A percentile compares a stretch with the other conserved stretches of the same genome.
Conservation (phyloP, 495 filamentous ascomycete species). For the Sordaria brevicollis region DNA sequence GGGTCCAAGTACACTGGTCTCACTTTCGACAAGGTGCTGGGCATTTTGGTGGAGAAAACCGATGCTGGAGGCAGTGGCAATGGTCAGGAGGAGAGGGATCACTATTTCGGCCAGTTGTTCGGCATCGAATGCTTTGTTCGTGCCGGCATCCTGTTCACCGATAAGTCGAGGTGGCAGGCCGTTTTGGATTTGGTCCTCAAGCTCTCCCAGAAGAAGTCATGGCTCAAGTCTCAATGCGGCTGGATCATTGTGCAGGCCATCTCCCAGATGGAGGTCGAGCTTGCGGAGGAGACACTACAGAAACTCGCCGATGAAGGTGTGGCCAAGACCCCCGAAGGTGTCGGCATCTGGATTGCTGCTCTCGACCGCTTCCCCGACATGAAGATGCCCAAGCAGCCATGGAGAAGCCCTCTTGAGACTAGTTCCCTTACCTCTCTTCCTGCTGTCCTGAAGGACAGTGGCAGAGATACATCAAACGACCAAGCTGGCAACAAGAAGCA, state of each 20-base stretch:
- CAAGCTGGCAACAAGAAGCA: constrained; percentile 29
- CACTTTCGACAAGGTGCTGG: constrained; percentile 46
- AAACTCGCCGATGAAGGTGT: constrained; percentile 52
- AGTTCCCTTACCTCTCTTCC: constrained; percentile 54
- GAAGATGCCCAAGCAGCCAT: constrained; percentile 55
- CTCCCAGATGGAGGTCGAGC: constrained; percentile 37
- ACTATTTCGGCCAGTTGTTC: constrained; percentile 75
- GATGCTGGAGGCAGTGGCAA: constrained; percentile 50
- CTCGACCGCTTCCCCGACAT: constrained; percentile 52
- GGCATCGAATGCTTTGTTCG: constrained; percentile 77
- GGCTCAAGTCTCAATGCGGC: constrained; percentile 82
- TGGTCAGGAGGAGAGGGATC: constrained; percentile 77
- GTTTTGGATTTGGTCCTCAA: constrained; percentile 50
- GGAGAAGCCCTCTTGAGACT: constrained; percentile 63
- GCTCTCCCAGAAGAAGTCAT: constrained; percentile 57
- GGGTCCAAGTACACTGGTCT: constrained; percentile 36
- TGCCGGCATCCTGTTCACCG: constrained; percentile 56
- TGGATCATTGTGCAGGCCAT: constrained; percentile 52
- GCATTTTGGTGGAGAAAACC: constrained; percentile 60
- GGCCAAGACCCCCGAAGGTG: constrained; percentile 70
- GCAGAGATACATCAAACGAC: constrained; percentile 40
- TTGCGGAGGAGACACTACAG: constrained; percentile 51
- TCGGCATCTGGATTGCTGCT: constrained; percentile 75
- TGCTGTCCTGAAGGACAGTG: constrained; percentile 70
- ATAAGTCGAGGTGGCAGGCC: constrained; percentile 48